Evolutionary conservation across 2,329 filamentous ascomycete genomes (phyloP), one percentile per base, ranked within the genome.

Genomic region (Fusarium chlamydosporum): DNA sequence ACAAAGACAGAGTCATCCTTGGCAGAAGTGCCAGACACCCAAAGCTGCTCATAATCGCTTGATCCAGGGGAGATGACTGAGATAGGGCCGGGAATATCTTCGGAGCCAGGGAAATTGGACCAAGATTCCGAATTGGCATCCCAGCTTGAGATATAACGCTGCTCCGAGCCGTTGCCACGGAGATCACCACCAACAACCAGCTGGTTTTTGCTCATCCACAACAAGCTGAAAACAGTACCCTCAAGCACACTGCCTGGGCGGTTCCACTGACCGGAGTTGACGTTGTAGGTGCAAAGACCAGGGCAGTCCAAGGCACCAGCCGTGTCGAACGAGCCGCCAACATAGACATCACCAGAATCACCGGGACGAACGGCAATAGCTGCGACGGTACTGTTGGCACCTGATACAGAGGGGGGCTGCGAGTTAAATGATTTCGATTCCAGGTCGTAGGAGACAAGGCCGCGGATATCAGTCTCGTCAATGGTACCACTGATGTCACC

Each of bases 231-330:
- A 37, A 95, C 91, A 23, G 84, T 86, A 7, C 96, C 95, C 47
- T 82, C 82, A 16, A 98, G 79, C 58, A 87, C 89, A 43, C 86
- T 87, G 10, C 93, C 94, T 15, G 94, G 92, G 37, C 91, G 88
- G 73, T 86, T 91, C 95, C 95, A 99, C 74, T 94, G 91, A 15
- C 85, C 86, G 6, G 85, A 84, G 9, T 87, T 82, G 3, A 89
- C 88, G 75, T 91, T 89, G 80, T 92, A 97, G 61, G 91, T 83
- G 79, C 96, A 99, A 26, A 99, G 87, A 46, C 88, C 90, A 5
- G 91, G 89, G 76, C 96, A 99, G 41, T 88, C 89, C 31, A 98
- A 85, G 6, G 91, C 90, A 29, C 96, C 96, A 18, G 94, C 96
- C 33, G 87, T 88, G n/a, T 88, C 83, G 75, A 98, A 99, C 11